Evolutionary conservation across 1,139 yeast species (phyloP), one percentile per base, ranked within the genome.

Genomic region (Kodamaea arcana): DNA sequence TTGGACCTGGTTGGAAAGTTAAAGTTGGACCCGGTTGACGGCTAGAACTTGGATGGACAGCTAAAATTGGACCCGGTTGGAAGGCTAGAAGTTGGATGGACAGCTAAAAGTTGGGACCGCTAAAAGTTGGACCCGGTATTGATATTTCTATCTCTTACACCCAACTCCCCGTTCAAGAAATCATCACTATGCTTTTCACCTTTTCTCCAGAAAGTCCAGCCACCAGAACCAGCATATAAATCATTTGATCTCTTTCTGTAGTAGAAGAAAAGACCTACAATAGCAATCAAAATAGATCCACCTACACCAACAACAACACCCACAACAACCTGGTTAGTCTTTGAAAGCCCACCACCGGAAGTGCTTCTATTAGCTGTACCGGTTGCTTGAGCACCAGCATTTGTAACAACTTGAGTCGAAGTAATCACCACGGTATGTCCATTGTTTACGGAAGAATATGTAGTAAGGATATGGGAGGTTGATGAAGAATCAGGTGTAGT

Each of bases 111-210:
- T n/a, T n/a, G n/a, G n/a, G n/a, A n/a, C n/a, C n/a, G n/a, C n/a
- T 36, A 55, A 56, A 71, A 40, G 72, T 68, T 45, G 65, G 84
- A 41, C 51, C 70, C 54, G 50, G 56, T 81, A 49, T 71, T 68
- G 35, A 66, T 62, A 37, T 55, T 54, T 41, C 73, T 54, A 41
- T 81, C 65, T 39, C 69, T 60, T 18, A 67, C 69, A 7, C 86
- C 67, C 46, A 85, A 74, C 40, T 66, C 69, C 16, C 80, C 78
- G 15, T 85, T 83, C 36, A 80, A 66, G 33, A 74, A 62, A 51
- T 85, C 94, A 42, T 69, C 73, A 30, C 58, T 58, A 32, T 64
- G 65, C 53, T 70, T 69, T 45, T 67, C 75, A 39, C 63, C 65
- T 57, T 67, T 68, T 50, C 73, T 62, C 76, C 76, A 70, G 60